phyloP scores from a whole-genome alignment of 805 yeast genomes.

The Groenewaldozyma tartarivorans region DNA sequence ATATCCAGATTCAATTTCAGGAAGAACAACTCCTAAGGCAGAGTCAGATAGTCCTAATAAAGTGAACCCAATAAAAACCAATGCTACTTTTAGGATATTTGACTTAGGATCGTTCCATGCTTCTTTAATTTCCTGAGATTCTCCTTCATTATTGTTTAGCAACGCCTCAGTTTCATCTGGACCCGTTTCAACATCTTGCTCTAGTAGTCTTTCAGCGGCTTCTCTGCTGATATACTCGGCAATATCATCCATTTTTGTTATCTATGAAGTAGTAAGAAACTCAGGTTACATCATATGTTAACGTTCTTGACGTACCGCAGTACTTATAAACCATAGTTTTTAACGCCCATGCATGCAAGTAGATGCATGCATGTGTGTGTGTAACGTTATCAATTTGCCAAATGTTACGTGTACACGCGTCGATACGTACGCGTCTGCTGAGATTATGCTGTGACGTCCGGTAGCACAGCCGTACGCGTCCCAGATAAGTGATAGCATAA shows the following conservation, averaged over 20 bases:
- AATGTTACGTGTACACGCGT: too few species aligned
- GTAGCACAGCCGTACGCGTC: too few species aligned
- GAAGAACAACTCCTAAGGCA: conserved; percentile 52
- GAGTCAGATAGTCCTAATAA: conserved; percentile 52
- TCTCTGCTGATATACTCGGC: neutral
- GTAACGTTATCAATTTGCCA: too few species aligned
- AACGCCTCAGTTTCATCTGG: conserved; percentile 1
- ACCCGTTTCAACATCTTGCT: neutral
- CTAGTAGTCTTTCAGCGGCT: neutral
- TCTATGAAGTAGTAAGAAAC: too few species aligned
- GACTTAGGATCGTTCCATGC: conserved; percentile 14
- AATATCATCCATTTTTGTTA: neutral
- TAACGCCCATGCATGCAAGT: too few species aligned
- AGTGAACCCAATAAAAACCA: conserved; percentile 27
- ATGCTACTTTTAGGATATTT: conserved; percentile 8
- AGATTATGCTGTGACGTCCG: too few species aligned
- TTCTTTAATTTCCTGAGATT: conserved; percentile 2
- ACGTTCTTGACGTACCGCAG: too few species aligned
- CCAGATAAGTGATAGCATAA: too few species aligned
- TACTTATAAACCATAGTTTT: too few species aligned
- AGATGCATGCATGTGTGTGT: too few species aligned
- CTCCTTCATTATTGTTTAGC: conserved; percentile 1
- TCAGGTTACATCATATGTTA: too few species aligned
- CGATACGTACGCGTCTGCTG: too few species aligned
- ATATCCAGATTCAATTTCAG: conserved; percentile 41